Evolutionary conservation across 331 rosid species (phyloP).

Genomic region (Quercus lobata): DNA sequence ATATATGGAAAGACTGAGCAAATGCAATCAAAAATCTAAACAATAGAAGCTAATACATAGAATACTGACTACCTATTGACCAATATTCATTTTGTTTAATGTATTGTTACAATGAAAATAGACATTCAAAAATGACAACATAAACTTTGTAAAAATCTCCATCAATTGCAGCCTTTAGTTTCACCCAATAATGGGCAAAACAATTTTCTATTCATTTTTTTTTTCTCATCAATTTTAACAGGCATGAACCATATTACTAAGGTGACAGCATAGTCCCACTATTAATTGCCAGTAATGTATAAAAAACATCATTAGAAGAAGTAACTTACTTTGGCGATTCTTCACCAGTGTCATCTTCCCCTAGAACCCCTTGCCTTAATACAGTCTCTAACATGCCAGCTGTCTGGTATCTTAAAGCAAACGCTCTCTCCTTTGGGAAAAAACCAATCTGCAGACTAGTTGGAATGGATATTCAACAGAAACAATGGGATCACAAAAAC

Average conservation of each 20-base stretch:
- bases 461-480: conserved; percentile 56
- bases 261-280: neutral
- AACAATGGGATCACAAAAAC: conserved; percentile 30
- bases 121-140: neutral
- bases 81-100: neutral
- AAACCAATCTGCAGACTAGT: conserved; percentile 95
- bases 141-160: neutral
- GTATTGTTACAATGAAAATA: neutral
- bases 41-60: neutral
- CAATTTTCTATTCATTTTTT: neutral
- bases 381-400: conserved; percentile 93
- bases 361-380: conserved; percentile 83
- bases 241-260: neutral
- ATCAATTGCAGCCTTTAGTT: conserved; percentile 1
- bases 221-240: neutral
- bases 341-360: conserved; percentile 96
- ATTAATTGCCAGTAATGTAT: neutral
- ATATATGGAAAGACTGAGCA: neutral
- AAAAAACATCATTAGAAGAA: neutral
- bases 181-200: neutral
- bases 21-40: neutral
- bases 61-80: neutral
- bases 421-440: conserved; percentile 83
- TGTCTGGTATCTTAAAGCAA: conserved; percentile 89
- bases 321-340: conserved; percentile 77